Base-by-base conservation (phyloP, 2,329 filamentous ascomycete genomes). In the Amesomyces nigricolor region DNA sequence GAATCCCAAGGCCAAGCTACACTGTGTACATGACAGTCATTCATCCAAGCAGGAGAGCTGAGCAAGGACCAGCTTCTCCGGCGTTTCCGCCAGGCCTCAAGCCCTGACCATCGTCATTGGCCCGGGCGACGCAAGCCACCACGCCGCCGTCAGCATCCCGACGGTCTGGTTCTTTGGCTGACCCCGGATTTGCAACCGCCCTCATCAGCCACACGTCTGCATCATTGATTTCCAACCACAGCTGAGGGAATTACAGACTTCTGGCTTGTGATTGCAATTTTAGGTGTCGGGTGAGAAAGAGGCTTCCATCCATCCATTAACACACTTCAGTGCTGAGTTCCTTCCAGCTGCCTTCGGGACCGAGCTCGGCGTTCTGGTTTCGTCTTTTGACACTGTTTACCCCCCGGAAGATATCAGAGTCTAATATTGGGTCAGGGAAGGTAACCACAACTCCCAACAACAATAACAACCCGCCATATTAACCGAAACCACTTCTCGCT, bases 121-220 rank as follows among this genome's bases (percentile, higher is more conserved):
- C 11, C 42, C 26, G 14, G 14, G 43, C 6, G 43, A n/a, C 14
- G 29, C 19, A 17, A 37, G 29, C 14, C 29, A 46, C 42, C 32
- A 35, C 32, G 11, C 11, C 32, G 32, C 32, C 32, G 32, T 35
- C 32, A 35, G 32, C n/a, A 50, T 40, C 40, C 52, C 52, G 52
- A 50, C 46, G 22, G 35, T 22, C 5, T 32, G 52, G 52, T 54
- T 50, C 52, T 54, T 26, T 26, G 22, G 22, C 47, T 52, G 17
- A 42, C 43, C 50, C 42, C 43, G 43, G 16, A 43, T 46, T 39
- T 30, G 2, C n/a, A 3, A 52, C 42, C 32, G 32, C 32, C 32
- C 1, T 35, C 42, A 10, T 22, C 7, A 17, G 17, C 40, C 40
- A 9, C 10, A 7, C 40, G n/a, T 16, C 40, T 19, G 10, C 16